Percentiles rank a stretch among this genome's conserved stretches.
phyloP scores from a whole-genome alignment of 768 basidiomycete genomes.

The Termitomyces eurrhizus region DNA sequence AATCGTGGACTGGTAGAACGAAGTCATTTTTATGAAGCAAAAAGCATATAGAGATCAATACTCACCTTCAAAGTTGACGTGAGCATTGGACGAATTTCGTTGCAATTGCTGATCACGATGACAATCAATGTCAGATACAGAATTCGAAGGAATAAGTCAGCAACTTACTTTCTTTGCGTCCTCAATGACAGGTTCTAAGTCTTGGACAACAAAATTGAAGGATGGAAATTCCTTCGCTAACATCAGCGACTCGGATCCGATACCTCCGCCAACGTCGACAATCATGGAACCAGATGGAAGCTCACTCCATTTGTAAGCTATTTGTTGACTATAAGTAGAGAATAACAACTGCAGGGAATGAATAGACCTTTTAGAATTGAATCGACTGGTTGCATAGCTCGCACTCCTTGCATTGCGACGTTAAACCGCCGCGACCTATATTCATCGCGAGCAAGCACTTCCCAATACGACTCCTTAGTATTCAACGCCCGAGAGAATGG shows the following conservation, averaged over 20 bases:
- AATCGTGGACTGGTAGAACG: background rate
- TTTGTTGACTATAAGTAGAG: background rate
- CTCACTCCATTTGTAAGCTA: constrained; percentile 7
- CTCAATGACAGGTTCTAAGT: constrained; percentile 22
- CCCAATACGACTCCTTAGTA: constrained; percentile 21
- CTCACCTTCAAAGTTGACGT: constrained; percentile 9
- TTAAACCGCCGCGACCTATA: no score
- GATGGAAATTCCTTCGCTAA: constrained; percentile 24
- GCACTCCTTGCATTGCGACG: constrained; percentile 10
- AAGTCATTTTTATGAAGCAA: background rate
- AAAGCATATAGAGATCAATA: no score
- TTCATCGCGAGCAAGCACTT: constrained; percentile 15
- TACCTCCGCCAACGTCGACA: background rate
- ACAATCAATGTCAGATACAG: background rate
- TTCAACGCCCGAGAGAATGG: constrained; percentile 23
- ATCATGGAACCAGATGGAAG: constrained; percentile 12
- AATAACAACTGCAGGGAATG: background rate
- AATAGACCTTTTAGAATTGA: constrained; percentile 13
- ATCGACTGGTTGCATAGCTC: constrained; percentile 21
- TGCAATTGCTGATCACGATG: background rate
- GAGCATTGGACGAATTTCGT: background rate
- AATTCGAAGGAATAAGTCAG: no score
- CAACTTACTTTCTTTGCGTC: constrained; percentile 15
- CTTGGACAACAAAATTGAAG: constrained; percentile 27
- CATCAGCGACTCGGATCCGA: constrained; percentile 25